phyloP scores from a whole-genome alignment of 768 basidiomycete genomes.

The Lentinus tigrinus region DNA sequence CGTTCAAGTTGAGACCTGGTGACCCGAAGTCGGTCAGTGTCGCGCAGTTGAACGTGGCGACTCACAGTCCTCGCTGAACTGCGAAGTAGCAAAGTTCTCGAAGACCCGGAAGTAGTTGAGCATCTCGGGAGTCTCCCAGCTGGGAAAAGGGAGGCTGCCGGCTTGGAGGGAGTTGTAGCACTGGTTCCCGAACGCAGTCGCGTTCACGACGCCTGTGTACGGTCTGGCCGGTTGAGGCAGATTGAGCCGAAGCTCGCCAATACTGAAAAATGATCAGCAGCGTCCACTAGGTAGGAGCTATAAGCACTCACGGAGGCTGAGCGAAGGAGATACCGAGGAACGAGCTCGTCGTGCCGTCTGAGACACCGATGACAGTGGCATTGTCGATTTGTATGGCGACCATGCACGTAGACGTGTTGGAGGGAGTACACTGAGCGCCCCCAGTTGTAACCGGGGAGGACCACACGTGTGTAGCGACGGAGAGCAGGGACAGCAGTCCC shows the following conservation, averaged over 20 bases:
- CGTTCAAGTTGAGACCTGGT: slow-evolving; percentile 52
- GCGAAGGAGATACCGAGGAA: slow-evolving; percentile 59
- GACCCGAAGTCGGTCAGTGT: neutral
- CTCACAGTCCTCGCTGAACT: slow-evolving; percentile 19
- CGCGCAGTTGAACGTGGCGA: neutral
- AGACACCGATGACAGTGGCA: slow-evolving; percentile 43
- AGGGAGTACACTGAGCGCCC: too few species aligned
- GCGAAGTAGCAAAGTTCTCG: neutral
- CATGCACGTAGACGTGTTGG: too few species aligned
- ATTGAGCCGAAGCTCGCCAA: slow-evolving; percentile 41
- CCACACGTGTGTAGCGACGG: too few species aligned
- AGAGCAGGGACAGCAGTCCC: too few species aligned
- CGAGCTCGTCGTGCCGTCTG: slow-evolving; percentile 30
- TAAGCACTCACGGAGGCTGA: slow-evolving; percentile 45
- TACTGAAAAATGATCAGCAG: slow-evolving; percentile 22
- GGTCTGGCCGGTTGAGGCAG: slow-evolving; percentile 37
- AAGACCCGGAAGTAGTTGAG: slow-evolving; percentile 28
- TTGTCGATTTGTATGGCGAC: too few species aligned
- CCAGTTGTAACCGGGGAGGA: too few species aligned
- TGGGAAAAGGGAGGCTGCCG: too few species aligned
- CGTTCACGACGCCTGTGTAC: slow-evolving; percentile 37
- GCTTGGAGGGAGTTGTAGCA: slow-evolving; percentile 42
- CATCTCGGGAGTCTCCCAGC: slow-evolving; percentile 38
- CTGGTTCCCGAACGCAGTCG: slow-evolving; percentile 40
- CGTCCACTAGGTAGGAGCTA: too few species aligned